Evolutionary conservation across 108 stramenopile genomes (phyloP).

Genomic region (Cyclotella choctawhatcheeana): DNA sequence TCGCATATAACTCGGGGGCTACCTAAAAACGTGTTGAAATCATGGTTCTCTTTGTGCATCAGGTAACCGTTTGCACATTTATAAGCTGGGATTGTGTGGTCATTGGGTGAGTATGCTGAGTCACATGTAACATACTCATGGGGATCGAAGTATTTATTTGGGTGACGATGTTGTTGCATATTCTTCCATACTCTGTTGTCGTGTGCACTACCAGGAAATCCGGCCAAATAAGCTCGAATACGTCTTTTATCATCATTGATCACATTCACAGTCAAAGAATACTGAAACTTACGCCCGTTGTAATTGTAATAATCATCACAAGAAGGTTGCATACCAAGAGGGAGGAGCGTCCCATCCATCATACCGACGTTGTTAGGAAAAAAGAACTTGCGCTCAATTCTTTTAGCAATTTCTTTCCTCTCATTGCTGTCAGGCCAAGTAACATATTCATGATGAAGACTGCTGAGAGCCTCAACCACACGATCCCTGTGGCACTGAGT

Average conservation of each 20-base stretch:
- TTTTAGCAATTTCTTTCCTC: constrained; percentile 17
- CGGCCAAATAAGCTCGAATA: constrained; percentile 15
- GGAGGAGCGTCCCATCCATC: constrained; percentile 41
- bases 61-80: not conserved
- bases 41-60: not conserved
- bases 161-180: not conserved
- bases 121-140: constrained; percentile 2
- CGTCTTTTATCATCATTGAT: constrained; percentile 33
- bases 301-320: constrained; percentile 31
- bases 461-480: constrained; percentile 7
- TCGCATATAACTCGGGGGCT: not conserved
- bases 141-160: not conserved
- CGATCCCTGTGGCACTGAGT: not conserved
- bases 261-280: constrained; percentile 18
- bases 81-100: not conserved
- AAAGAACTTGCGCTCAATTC: constrained; percentile 6
- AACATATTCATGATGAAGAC: constrained; percentile 2
- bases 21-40: not conserved
- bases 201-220: constrained; percentile 8
- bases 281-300: constrained; percentile 28
- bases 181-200: constrained; percentile 10
- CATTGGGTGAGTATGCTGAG: constrained; percentile 2
- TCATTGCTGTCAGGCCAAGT: constrained; percentile 41
- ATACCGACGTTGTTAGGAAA: constrained; percentile 40
- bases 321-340: constrained; percentile 23